These are phyloP conservation scores for Talaromyces marneffei DNA, from an alignment of 2,329 filamentous ascomycete genomes.

Conservation along the genomic window DNA sequence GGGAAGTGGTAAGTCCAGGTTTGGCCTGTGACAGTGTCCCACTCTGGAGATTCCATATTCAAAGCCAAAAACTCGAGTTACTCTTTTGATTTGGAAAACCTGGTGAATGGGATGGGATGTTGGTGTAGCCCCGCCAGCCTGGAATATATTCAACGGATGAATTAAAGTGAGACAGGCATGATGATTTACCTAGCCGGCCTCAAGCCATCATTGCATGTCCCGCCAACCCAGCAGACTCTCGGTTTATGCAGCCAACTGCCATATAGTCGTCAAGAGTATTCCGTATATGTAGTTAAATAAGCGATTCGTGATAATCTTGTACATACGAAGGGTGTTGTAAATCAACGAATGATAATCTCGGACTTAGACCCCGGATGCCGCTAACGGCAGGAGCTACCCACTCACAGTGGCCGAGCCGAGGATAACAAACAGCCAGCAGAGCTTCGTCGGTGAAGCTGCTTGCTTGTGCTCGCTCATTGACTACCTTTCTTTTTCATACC, in stretches of 20 bases:
- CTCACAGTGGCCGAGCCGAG: slow-evolving; percentile 1
- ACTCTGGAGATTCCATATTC: slow-evolving; percentile 45
- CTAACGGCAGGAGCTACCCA: neutral
- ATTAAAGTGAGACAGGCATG: neutral
- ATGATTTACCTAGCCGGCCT: neutral
- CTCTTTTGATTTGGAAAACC: too few species aligned
- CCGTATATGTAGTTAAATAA: too few species aligned
- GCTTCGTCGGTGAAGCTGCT: neutral
- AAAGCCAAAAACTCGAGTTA: neutral
- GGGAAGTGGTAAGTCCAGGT: slow-evolving; percentile 49
- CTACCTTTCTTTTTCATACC: neutral
- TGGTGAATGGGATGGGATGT: too few species aligned
- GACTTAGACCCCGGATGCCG: neutral
- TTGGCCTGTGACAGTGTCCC: slow-evolving; percentile 37
- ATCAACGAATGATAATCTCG: neutral
- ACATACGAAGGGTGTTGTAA: neutral
- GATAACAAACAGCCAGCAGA: neutral
- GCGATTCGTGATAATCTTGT: neutral
- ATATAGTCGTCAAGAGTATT: neutral
- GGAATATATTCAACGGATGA: neutral
- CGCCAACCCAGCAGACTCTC: too few species aligned
- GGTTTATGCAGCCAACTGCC: neutral
- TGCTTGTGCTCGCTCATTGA: neutral
- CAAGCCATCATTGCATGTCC: neutral
- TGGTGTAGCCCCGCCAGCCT: neutral